These are phyloP conservation scores for Lodderomyces pseudojiufengensis DNA, from an alignment of 1,139 yeast species.

Conservation along the genomic window DNA sequence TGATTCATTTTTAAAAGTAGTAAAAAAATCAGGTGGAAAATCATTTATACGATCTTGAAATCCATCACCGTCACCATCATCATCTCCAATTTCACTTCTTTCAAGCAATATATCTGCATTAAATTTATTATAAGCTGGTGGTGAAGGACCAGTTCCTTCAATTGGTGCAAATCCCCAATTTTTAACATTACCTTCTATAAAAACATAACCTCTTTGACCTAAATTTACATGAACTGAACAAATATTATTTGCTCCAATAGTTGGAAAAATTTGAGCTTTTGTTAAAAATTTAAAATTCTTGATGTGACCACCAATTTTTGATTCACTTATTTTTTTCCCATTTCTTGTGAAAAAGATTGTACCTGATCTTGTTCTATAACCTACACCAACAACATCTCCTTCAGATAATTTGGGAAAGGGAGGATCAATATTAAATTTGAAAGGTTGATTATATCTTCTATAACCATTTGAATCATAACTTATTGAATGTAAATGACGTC, in stretches of 20 bases:
- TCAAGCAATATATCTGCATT: constrained; percentile 53
- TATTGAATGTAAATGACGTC: constrained; percentile 49
- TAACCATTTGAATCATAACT: constrained; percentile 52
- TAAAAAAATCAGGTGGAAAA: constrained; percentile 57
- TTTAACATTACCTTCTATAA: constrained; percentile 57
- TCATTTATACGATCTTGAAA: constrained; percentile 44
- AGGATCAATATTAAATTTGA: constrained; percentile 32
- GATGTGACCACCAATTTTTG: constrained; percentile 66
- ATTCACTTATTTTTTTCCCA: constrained; percentile 66
- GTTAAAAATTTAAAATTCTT: constrained; percentile 38
- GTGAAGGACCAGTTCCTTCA: constrained; percentile 60
- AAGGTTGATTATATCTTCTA: constrained; percentile 51
- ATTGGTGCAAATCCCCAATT: constrained; percentile 65
- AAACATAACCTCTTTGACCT: constrained; percentile 57
- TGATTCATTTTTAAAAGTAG: constrained; percentile 15
- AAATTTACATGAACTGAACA: constrained; percentile 54
- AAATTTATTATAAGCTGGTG: constrained; percentile 55
- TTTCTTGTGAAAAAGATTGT: constrained; percentile 66
- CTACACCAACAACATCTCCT: constrained; percentile 69
- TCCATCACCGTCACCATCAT: constrained; percentile 27
- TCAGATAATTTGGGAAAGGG: constrained; percentile 46
- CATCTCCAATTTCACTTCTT: constrained; percentile 52
- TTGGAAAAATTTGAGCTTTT: constrained; percentile 47
- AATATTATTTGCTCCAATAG: constrained; percentile 49
- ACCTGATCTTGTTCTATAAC: constrained; percentile 58